A percentile compares a stretch with the other conserved stretches of the same genome.
These are phyloP conservation scores for Gossypium stocksii DNA, from an alignment of 345 rosid genomes.

Conservation along the genomic window DNA sequence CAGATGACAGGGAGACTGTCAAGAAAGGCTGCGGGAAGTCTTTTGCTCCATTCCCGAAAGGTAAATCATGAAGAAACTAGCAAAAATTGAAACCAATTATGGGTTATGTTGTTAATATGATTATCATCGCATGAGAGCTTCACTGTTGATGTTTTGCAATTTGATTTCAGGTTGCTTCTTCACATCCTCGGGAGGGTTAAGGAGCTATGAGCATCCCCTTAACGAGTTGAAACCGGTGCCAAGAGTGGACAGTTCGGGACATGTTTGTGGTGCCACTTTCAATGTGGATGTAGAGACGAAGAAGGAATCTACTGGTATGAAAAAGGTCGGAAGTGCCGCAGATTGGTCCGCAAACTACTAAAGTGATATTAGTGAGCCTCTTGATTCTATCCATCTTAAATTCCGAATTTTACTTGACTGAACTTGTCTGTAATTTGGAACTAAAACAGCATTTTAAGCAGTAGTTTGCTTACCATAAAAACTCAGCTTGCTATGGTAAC, in stretches of 20 bases:
- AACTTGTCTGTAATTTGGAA: not conserved
- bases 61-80: slow-evolving; percentile 15
- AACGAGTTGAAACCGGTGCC: slow-evolving; percentile 88
- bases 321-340: slow-evolving; percentile 81
- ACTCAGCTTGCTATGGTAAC: slow-evolving; percentile 16
- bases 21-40: slow-evolving; percentile 88
- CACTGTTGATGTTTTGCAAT: not conserved
- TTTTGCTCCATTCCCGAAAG: slow-evolving; percentile 91
- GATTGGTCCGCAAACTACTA: slow-evolving; percentile 75
- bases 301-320: slow-evolving; percentile 70
- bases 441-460: slow-evolving; percentile 12
- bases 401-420: slow-evolving; percentile 8
- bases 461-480: slow-evolving; percentile 28
- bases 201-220: slow-evolving; percentile 83
- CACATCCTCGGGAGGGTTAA: slow-evolving; percentile 85
- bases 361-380: slow-evolving; percentile 20
- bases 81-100: too few relatives aligned
- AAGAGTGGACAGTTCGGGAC: slow-evolving; percentile 89
- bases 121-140: not conserved
- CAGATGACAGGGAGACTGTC: slow-evolving; percentile 62
- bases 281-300: slow-evolving; percentile 68
- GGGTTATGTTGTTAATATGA: slow-evolving; percentile 23
- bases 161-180: slow-evolving; percentile 72
- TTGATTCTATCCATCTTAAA: slow-evolving; percentile 5
- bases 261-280: slow-evolving; percentile 74